These are phyloP conservation scores for Amyloporia xantha DNA, from an alignment of 768 basidiomycete species.

Conservation along the genomic window DNA sequence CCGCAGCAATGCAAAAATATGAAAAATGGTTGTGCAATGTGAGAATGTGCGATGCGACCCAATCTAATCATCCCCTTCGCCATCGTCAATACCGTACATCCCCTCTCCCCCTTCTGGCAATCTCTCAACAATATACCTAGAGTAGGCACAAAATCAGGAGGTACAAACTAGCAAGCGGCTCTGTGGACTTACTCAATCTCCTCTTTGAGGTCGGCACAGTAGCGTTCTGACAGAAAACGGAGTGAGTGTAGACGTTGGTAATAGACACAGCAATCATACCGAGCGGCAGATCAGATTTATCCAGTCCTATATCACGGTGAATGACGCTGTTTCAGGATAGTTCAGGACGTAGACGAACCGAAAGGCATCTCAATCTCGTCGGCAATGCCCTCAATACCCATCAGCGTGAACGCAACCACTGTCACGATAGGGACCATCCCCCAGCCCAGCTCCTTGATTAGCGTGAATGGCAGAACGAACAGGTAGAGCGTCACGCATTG, in stretches of 20 bases:
- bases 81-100: conserved; percentile 67
- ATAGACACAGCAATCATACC: conserved; percentile 36
- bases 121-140: conserved; percentile 61
- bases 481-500: conserved; percentile 94
- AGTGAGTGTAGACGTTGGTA: not conserved
- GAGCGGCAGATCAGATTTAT: conserved; percentile 66
- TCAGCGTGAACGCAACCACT: conserved; percentile 83
- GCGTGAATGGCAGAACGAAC: conserved; percentile 82
- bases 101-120: conserved; percentile 73
- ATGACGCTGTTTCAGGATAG: too few species aligned
- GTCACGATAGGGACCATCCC: conserved; percentile 80
- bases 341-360: conserved; percentile 42
- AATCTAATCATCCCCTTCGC: conserved; percentile 70
- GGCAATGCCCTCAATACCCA: conserved; percentile 95
- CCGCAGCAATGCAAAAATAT: not conserved
- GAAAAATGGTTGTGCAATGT: not conserved
- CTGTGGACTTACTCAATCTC: conserved; percentile 75
- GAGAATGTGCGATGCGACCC: too few species aligned
- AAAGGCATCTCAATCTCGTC: conserved; percentile 96
- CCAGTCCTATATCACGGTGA: conserved; percentile 19
- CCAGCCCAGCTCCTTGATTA: conserved; percentile 81
- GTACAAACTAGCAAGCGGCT: conserved; percentile 10
- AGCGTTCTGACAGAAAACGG: conserved; percentile 48
- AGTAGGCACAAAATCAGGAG: conserved; percentile 5
- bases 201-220: conserved; percentile 81